These are phyloP conservation scores for Chaetomium strumarium DNA, from an alignment of 2,329 filamentous ascomycete genomes.

Conservation along the genomic window DNA sequence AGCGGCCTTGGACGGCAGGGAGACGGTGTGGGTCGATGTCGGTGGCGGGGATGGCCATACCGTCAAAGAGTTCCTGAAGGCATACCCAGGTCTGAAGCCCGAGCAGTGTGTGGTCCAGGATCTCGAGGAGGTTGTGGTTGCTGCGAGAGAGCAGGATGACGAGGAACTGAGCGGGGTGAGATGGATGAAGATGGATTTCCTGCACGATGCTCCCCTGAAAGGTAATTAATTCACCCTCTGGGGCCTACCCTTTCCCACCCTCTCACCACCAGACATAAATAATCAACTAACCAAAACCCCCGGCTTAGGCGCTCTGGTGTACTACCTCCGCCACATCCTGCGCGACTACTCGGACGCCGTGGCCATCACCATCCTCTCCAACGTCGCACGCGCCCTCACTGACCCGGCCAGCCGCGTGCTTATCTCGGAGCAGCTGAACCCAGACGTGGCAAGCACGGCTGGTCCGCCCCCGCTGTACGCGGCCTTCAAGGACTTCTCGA, in stretches of 20 bases:
- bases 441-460: not conserved
- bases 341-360: slow-evolving; percentile 31
- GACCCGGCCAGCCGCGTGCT: slow-evolving; percentile 16
- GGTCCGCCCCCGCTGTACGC: slow-evolving; percentile 20
- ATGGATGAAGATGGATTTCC: slow-evolving; percentile 28
- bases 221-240: slow-evolving; percentile 15
- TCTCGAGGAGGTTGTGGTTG: slow-evolving; percentile 26
- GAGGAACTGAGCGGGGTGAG: slow-evolving; percentile 21
- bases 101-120: slow-evolving; percentile 29
- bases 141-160: slow-evolving; percentile 7
- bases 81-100: slow-evolving; percentile 23
- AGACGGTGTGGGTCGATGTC: slow-evolving; percentile 29
- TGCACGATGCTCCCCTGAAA: slow-evolving; percentile 27
- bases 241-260: not conserved
- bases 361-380: slow-evolving; percentile 17
- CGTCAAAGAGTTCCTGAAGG: slow-evolving; percentile 23
- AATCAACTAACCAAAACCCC: not conserved
- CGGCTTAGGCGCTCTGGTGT: slow-evolving; percentile 27
- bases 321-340: slow-evolving; percentile 31
- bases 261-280: not conserved
- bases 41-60: slow-evolving; percentile 29
- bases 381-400: slow-evolving; percentile 16
- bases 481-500: slow-evolving; percentile 25
- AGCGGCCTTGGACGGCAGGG: slow-evolving; percentile 1
- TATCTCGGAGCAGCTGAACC: slow-evolving; percentile 24